Evolutionary conservation across 441 rosid species (phyloP).

Genomic region (Pelargonium cotyledonis): DNA sequence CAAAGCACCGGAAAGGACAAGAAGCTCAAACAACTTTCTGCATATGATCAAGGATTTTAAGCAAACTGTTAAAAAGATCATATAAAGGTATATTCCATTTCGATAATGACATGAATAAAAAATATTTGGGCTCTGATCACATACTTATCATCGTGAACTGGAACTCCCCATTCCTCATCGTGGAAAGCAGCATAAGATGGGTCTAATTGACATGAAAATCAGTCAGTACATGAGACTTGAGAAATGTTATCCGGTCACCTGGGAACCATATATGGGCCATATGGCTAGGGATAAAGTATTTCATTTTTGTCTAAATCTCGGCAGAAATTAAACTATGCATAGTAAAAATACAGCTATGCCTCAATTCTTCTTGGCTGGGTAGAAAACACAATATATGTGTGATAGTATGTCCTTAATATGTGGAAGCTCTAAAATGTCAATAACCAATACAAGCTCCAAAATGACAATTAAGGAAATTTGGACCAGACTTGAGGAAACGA

Average conservation of each 20-base stretch:
- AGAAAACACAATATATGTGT: no score
- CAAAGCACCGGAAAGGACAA: slow-evolving; percentile 56
- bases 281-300: no score
- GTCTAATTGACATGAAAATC: slow-evolving; percentile 36
- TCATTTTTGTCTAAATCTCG: no score
- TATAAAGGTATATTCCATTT: neutral
- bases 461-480: neutral
- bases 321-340: no score
- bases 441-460: neutral
- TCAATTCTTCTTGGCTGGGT: no score
- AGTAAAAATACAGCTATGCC: no score
- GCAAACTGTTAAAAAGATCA: slow-evolving; percentile 8
- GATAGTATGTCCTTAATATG: no score
- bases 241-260: neutral
- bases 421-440: no score
- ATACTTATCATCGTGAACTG: slow-evolving; percentile 65
- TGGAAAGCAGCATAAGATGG: slow-evolving; percentile 63
- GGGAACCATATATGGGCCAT: no score
- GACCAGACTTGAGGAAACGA: neutral
- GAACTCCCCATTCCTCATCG: slow-evolving; percentile 94
- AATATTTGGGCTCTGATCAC: slow-evolving; percentile 18
- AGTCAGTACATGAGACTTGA: slow-evolving; percentile 21
- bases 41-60: slow-evolving; percentile 23
- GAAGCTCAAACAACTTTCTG: slow-evolving; percentile 77
- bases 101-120: neutral